These are phyloP conservation scores for Fomes fomentarius DNA, from an alignment of 1,284 basidiomycete genomes.

Conservation along the genomic window DNA sequence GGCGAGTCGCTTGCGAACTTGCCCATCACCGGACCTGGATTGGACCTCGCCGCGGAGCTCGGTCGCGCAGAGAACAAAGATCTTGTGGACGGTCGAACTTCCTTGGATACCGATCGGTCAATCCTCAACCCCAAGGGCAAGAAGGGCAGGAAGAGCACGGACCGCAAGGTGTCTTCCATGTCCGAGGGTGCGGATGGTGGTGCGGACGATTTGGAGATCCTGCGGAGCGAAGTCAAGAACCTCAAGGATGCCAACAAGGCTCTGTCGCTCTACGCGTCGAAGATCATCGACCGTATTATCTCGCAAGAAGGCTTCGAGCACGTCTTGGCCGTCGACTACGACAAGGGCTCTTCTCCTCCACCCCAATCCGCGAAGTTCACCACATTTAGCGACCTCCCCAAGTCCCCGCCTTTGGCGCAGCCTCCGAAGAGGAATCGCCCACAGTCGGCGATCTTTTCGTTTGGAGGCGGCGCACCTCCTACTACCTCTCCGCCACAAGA, in stretches of 20 bases:
- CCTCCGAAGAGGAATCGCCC: slow-evolving; percentile 53
- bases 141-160: slow-evolving; percentile 54
- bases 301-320: slow-evolving; percentile 94
- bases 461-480: slow-evolving; percentile 28
- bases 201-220: slow-evolving; percentile 63
- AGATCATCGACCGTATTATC: slow-evolving; percentile 96
- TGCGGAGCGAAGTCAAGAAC: slow-evolving; percentile 83
- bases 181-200: slow-evolving; percentile 45
- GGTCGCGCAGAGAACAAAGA: slow-evolving; percentile 86
- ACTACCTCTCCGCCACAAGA: slow-evolving; percentile 32
- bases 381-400: slow-evolving; percentile 29
- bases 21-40: slow-evolving; percentile 83
- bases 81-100: slow-evolving; percentile 55
- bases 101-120: slow-evolving; percentile 56
- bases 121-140: slow-evolving; percentile 49
- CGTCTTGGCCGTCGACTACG: slow-evolving; percentile 88
- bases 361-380: slow-evolving; percentile 29
- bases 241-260: slow-evolving; percentile 96
- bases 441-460: slow-evolving; percentile 59
- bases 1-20: slow-evolving; percentile 81
- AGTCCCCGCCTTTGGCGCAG: slow-evolving; percentile 34
- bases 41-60: slow-evolving; percentile 89
- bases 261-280: slow-evolving; percentile 90
- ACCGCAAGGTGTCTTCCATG: slow-evolving; percentile 39
- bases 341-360: slow-evolving; percentile 45